These are phyloP conservation scores for Paramecium sexaurelia DNA, from an alignment of 73 alveolate species.

Conservation along the genomic window DNA sequence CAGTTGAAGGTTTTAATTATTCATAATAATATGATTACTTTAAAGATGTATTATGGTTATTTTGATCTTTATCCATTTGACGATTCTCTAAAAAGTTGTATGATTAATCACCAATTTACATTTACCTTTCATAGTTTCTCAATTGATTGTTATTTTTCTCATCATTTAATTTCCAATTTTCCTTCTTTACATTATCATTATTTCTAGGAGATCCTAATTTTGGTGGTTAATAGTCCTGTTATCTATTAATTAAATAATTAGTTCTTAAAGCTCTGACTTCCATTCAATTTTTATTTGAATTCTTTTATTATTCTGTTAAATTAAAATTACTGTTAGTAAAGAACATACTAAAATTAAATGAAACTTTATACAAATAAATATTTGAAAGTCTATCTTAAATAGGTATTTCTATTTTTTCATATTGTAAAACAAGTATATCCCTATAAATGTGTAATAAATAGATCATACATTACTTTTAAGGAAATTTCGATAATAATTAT, in stretches of 20 bases:
- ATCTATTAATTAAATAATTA: not conserved
- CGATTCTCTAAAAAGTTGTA: not conserved
- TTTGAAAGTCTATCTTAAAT: too few species aligned
- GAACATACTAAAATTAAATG: not conserved
- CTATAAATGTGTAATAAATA: too few species aligned
- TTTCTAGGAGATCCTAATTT: not conserved
- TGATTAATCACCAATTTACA: not conserved
- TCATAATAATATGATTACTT: not conserved
- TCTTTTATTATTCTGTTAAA: slow-evolving; percentile 5
- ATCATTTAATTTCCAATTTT: not conserved
- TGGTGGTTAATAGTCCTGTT: not conserved
- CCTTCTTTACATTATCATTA: not conserved
- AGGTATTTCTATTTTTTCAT: too few species aligned
- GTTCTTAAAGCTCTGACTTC: not conserved
- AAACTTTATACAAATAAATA: too few species aligned
- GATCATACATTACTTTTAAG: too few species aligned
- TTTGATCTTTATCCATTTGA: not conserved
- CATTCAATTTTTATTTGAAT: not conserved
- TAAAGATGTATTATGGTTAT: not conserved
- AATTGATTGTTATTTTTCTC: not conserved
- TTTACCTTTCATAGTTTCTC: not conserved
- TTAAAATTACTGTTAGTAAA: not conserved
- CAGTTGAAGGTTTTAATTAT: not conserved
- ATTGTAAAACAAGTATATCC: too few species aligned
- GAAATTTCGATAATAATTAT: too few species aligned